Evolutionary conservation across 352 stramenopile species (phyloP).

Genomic region (Phytophthora tubulina): DNA sequence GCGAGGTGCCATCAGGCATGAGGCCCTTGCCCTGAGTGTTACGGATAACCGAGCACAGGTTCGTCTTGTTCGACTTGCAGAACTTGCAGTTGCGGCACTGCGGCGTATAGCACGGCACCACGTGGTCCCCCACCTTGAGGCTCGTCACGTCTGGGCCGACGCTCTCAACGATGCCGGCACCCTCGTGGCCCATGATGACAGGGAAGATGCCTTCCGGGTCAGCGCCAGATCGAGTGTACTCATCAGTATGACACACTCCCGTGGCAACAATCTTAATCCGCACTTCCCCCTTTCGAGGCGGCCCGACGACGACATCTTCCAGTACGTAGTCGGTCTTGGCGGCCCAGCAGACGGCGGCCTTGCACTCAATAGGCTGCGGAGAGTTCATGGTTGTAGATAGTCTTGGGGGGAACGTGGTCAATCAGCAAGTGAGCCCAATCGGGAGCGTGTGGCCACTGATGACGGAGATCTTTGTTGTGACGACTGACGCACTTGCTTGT

Average conservation of each 20-base stretch:
- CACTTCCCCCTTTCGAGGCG: conserved; percentile 76
- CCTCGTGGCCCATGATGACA: conserved; percentile 90
- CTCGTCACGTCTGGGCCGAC: conserved; percentile 81
- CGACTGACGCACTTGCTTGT: no score
- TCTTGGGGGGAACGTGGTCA: neutral
- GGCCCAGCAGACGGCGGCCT: conserved; percentile 89
- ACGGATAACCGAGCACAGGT: conserved; percentile 88
- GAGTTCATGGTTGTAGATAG: conserved; percentile 52
- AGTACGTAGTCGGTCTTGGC: conserved; percentile 88
- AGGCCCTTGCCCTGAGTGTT: conserved; percentile 79
- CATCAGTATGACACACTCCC: conserved; percentile 89
- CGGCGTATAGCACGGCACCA: conserved; percentile 97
- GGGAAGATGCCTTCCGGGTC: conserved; percentile 88
- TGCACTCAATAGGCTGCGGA: conserved; percentile 86
- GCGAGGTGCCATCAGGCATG: conserved; percentile 86
- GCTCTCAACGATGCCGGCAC: conserved; percentile 86
- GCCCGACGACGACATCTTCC: conserved; percentile 82
- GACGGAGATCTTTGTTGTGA: no score
- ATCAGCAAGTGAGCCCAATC: conserved; percentile 18
- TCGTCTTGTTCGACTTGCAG: conserved; percentile 89
- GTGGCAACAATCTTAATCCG: conserved; percentile 88
- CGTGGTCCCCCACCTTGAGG: conserved; percentile 90
- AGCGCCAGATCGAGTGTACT: conserved; percentile 86
- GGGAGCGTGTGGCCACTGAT: no score
- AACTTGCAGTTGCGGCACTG: conserved; percentile 93